Evolutionary conservation across 1,139 yeast genomes (phyloP).

Genomic region (Suhomyces chickasaworum): DNA sequence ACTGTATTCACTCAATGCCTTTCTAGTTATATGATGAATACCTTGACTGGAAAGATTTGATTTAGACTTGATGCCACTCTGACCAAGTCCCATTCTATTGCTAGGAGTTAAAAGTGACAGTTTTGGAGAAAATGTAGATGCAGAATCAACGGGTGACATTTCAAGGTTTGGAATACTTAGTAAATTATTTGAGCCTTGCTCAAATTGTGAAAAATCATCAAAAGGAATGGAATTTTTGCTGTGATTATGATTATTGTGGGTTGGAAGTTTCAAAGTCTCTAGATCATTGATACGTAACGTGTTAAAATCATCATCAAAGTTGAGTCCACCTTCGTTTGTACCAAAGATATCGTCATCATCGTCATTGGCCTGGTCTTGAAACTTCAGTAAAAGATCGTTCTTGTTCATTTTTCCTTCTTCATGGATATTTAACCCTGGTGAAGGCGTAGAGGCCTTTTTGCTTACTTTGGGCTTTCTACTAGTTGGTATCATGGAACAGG

Average conservation of each 20-base stretch:
- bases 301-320: conserved; percentile 26
- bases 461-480: conserved; percentile 15
- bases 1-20: conserved; percentile 38
- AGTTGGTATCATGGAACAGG: conserved; percentile 15
- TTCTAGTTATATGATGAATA: conserved; percentile 14
- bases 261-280: conserved; percentile 18
- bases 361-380: conserved; percentile 20
- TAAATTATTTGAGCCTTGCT: conserved; percentile 6
- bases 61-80: conserved; percentile 2
- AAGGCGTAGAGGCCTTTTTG: conserved; percentile 17
- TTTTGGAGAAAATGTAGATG: conserved; percentile 32
- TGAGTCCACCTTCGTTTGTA: conserved; percentile 22
- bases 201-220: conserved; percentile 11
- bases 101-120: conserved; percentile 17
- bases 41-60: conserved; percentile 1
- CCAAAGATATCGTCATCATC: conserved; percentile 36
- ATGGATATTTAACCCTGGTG: conserved; percentile 16
- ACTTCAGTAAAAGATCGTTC: conserved; percentile 17
- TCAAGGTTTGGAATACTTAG: conserved; percentile 10
- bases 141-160: conserved; percentile 21
- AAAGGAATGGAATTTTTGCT: conserved; percentile 9
- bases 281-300: conserved; percentile 27
- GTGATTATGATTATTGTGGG: not conserved
- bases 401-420: conserved; percentile 11
- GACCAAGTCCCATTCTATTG: conserved; percentile 10